These are phyloP conservation scores for Huntiella bhutanensis DNA, from an alignment of 2,329 filamentous ascomycete species.

Conservation along the genomic window DNA sequence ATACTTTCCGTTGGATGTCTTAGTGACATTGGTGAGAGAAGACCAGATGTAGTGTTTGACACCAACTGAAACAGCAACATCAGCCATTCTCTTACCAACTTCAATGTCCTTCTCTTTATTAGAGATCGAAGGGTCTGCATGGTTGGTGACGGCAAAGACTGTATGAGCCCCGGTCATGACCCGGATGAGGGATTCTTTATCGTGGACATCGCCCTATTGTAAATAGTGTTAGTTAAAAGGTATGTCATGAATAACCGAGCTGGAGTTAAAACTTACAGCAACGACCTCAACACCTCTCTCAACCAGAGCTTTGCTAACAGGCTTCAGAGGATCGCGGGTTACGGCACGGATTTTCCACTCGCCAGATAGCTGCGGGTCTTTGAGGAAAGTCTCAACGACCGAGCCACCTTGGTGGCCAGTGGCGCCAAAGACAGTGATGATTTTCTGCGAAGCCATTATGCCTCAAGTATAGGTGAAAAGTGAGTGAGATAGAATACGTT, in stretches of 20 bases:
- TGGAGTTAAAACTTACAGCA: conserved; percentile 14
- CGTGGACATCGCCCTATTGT: conserved; percentile 11
- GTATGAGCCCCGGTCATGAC: conserved; percentile 25
- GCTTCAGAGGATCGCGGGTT: conserved; percentile 25
- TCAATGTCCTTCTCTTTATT: conserved; percentile 23
- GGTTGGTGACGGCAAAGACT: conserved; percentile 25
- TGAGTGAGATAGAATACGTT: too few relatives aligned
- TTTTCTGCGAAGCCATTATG: conserved; percentile 14
- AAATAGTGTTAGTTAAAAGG: background rate
- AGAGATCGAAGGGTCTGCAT: conserved; percentile 6
- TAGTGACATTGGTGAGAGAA: conserved; percentile 22
- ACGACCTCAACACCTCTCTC: conserved; percentile 26
- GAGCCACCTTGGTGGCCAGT: conserved; percentile 31
- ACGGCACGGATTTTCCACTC: conserved; percentile 27
- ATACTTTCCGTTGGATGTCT: conserved; percentile 21
- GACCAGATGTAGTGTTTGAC: conserved; percentile 29
- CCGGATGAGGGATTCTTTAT: conserved; percentile 22
- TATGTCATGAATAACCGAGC: background rate
- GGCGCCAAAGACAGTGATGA: conserved; percentile 26
- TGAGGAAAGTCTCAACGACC: conserved; percentile 26
- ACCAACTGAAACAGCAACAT: conserved; percentile 24
- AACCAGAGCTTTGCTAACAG: conserved; percentile 21
- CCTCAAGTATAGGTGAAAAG: too few relatives aligned
- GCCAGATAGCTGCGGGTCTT: conserved; percentile 25
- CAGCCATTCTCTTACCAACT: conserved; percentile 27